These are phyloP conservation scores for Plantago elongata DNA, from an alignment of 257 asterid genomes.

Conservation along the genomic window DNA sequence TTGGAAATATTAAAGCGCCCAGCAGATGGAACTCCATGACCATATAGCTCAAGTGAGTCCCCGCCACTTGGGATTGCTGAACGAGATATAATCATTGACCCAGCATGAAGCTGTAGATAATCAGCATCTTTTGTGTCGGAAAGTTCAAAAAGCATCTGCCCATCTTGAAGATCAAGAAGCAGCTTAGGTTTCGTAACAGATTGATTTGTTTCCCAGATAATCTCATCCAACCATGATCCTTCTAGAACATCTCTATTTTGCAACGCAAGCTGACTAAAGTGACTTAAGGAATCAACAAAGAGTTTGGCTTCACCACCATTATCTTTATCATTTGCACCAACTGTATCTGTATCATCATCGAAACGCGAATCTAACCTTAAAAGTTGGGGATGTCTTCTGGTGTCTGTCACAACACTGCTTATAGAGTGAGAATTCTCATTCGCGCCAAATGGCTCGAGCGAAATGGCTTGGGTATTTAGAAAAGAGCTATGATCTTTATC, in stretches of 20 bases:
- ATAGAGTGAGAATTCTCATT: constrained; percentile 23
- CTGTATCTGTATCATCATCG: constrained; percentile 34
- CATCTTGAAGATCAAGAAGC: constrained; percentile 90
- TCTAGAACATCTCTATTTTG: constrained; percentile 72
- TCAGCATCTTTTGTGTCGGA: constrained; percentile 56
- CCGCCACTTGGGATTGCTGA: constrained; percentile 45
- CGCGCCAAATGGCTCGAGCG: constrained; percentile 68
- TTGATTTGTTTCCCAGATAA: constrained; percentile 81
- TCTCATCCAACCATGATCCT: constrained; percentile 84
- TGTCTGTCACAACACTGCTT: constrained; percentile 25
- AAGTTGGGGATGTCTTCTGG: constrained; percentile 73
- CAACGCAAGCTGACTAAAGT: constrained; percentile 62
- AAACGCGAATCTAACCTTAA: constrained; percentile 67
- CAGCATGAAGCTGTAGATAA: constrained; percentile 76
- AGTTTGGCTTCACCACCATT: constrained; percentile 35
- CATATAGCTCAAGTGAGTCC: constrained; percentile 59
- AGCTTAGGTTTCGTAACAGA: constrained; percentile 63
- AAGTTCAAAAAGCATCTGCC: constrained; percentile 96
- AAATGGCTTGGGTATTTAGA: constrained; percentile 32
- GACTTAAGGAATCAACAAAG: constrained; percentile 49
- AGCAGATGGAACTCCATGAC: constrained; percentile 54
- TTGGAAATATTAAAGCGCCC: constrained; percentile 88
- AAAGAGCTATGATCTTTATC: constrained; percentile 37
- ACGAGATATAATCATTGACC: constrained; percentile 85
- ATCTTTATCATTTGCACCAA: constrained; percentile 42